Conservation (phyloP, 495 filamentous ascomycete genomes). For the Penicillium turbatum region DNA sequence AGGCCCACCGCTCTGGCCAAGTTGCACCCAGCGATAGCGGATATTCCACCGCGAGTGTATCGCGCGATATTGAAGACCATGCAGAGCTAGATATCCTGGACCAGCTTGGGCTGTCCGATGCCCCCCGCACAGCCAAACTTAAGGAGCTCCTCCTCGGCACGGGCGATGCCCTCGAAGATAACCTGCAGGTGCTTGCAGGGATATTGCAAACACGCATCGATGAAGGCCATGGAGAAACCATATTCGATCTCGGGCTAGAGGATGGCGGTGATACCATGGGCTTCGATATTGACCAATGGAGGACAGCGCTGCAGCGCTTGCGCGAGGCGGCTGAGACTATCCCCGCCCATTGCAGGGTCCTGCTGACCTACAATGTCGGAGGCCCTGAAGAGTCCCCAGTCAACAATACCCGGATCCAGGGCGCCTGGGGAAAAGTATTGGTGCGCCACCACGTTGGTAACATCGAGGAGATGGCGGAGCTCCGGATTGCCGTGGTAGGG, state of each 20-base stretch:
- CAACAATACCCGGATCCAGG: constrained; percentile 59
- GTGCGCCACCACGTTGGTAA: constrained; percentile 69
- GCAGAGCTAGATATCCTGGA: constrained; percentile 90
- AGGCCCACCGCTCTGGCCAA: constrained; percentile 57
- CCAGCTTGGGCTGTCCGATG: constrained; percentile 74
- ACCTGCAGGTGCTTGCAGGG: constrained; percentile 55
- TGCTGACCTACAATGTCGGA: constrained; percentile 85
- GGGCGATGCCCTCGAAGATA: constrained; percentile 55
- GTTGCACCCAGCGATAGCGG: constrained; percentile 41
- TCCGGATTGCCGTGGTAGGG: constrained; percentile 93
- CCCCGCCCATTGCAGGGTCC: constrained; percentile 68
- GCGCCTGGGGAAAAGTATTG: constrained; percentile 75
- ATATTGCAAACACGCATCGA: constrained; percentile 62
- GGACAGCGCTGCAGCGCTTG: constrained; percentile 65
- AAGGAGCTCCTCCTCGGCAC: constrained; percentile 72
- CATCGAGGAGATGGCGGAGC: constrained; percentile 87
- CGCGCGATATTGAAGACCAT: constrained; percentile 61
- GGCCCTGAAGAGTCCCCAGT: constrained; percentile 66
- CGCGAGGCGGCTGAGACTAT: constrained; percentile 59
- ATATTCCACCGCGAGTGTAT: constrained; percentile 40
- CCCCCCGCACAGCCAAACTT: constrained; percentile 60
- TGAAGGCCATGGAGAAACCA: constrained; percentile 84
- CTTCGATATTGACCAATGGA: constrained; percentile 75
- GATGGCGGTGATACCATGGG: constrained; percentile 90
- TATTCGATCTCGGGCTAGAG: constrained; percentile 91